A percentile compares a stretch with the other conserved stretches of the same genome.
Evolutionary conservation across 805 yeast species (phyloP).

Genomic region (Helenozyma rhizophorensis): DNA sequence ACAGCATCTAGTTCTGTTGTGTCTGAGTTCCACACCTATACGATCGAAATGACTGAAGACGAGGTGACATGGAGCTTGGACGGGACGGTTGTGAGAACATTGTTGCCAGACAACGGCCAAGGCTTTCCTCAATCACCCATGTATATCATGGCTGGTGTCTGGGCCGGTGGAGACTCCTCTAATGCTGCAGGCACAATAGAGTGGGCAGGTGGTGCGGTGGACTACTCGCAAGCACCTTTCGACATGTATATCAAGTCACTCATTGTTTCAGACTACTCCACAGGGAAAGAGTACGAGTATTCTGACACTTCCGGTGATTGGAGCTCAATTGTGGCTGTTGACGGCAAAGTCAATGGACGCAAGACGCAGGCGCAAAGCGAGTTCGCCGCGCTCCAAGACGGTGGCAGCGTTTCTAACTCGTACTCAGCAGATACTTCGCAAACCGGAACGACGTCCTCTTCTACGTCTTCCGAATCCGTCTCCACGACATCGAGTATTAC

Average conservation of each 20-base stretch:
- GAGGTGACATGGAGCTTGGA: slow-evolving; percentile 67
- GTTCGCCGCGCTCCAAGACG: slow-evolving; percentile 4
- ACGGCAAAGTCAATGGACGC: slow-evolving; percentile 28
- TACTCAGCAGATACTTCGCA: slow-evolving; percentile 1
- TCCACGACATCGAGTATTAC: no score
- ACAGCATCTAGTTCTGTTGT: slow-evolving; percentile 51
- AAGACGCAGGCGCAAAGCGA: slow-evolving; percentile 6
- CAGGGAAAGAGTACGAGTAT: slow-evolving; percentile 41
- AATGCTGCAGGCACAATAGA: slow-evolving; percentile 20
- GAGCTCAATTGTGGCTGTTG: slow-evolving; percentile 34
- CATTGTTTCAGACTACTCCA: slow-evolving; percentile 41
- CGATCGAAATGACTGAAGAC: slow-evolving; percentile 78
- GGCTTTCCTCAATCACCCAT: slow-evolving; percentile 95
- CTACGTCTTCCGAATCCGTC: slow-evolving; percentile 1
- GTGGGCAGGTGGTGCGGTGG: slow-evolving; percentile 24
- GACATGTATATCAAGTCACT: slow-evolving; percentile 18
- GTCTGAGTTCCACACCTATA: slow-evolving; percentile 64
- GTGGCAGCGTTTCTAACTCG: slow-evolving; percentile 1
- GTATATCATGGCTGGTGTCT: slow-evolving; percentile 38
- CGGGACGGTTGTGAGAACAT: slow-evolving; percentile 62
- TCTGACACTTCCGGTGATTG: slow-evolving; percentile 35
- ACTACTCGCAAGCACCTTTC: slow-evolving; percentile 20
- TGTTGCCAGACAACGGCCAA: slow-evolving; percentile 45
- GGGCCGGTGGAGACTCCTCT: slow-evolving; percentile 48
- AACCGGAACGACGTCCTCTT: slow-evolving; percentile 1